These are phyloP conservation scores for Aquilaria agallochum DNA, from an alignment of 441 rosid species.

Conservation along the genomic window DNA sequence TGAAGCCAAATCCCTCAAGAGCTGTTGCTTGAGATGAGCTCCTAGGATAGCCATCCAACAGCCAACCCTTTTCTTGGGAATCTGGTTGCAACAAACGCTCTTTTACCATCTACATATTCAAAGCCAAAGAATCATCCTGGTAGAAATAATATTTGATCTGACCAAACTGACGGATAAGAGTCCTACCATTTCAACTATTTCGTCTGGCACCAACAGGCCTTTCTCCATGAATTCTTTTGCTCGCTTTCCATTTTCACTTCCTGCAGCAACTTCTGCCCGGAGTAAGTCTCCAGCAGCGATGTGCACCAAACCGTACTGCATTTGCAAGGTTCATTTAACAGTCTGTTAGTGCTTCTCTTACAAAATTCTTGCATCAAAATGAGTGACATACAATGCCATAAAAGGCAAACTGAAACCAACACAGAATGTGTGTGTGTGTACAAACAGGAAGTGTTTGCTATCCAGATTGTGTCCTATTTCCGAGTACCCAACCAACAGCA, in stretches of 20 bases:
- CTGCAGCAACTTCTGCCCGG: constrained; percentile 66
- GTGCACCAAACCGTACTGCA: constrained; percentile 85
- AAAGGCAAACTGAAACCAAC: constrained; percentile 6
- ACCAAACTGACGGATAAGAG: not conserved
- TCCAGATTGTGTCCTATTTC: no score
- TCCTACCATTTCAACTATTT: constrained; percentile 58
- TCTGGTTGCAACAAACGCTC: constrained; percentile 62
- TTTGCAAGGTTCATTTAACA: constrained; percentile 31
- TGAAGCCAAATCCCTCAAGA: constrained; percentile 49
- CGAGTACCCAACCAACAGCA: no score
- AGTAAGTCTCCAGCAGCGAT: constrained; percentile 85
- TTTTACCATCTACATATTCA: constrained; percentile 62
- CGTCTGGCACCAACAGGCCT: constrained; percentile 73
- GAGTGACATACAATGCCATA: constrained; percentile 11
- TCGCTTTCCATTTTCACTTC: constrained; percentile 69
- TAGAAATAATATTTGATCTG: not conserved
- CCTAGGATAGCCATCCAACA: constrained; percentile 89
- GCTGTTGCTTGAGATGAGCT: constrained; percentile 80
- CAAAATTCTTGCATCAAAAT: constrained; percentile 15
- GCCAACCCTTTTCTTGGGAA: constrained; percentile 76
- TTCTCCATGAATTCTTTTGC: constrained; percentile 80
- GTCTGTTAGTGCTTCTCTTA: constrained; percentile 24
- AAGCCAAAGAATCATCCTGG: constrained; percentile 8
- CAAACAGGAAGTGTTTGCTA: no score
- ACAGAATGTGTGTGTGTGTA: not conserved